phyloP scores from a whole-genome alignment of 257 asterid genomes.

The Forsythia suspensa region DNA sequence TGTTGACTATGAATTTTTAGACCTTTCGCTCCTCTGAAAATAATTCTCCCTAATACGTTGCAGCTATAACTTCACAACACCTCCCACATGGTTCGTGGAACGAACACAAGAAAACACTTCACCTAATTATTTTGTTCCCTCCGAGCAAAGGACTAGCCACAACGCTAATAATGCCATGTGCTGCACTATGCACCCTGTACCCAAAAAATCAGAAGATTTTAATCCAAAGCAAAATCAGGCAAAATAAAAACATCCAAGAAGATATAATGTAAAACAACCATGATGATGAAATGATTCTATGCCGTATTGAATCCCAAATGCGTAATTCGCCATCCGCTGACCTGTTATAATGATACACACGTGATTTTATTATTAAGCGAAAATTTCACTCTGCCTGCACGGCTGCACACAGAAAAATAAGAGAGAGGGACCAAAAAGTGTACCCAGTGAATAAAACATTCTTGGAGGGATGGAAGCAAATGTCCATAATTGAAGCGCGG shows the following conservation, averaged over 20 bases:
- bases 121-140: slow-evolving; percentile 64
- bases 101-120: neutral
- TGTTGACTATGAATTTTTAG: neutral
- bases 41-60: neutral
- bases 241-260: neutral
- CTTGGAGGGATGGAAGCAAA: slow-evolving; percentile 75
- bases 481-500: slow-evolving; percentile 84
- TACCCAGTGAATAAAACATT: slow-evolving; percentile 66
- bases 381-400: neutral
- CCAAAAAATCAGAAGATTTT: neutral
- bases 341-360: slow-evolving; percentile 18
- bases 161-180: slow-evolving; percentile 82
- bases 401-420: neutral
- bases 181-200: slow-evolving; percentile 75
- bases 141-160: slow-evolving; percentile 49
- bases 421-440: neutral
- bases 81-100: neutral
- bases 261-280: slow-evolving; percentile 32
- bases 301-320: slow-evolving; percentile 80
- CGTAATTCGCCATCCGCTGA: slow-evolving; percentile 92
- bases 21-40: neutral
- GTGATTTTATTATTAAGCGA: neutral
- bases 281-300: slow-evolving; percentile 74
- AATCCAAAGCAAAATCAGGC: neutral
- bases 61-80: neutral